Conservation (phyloP, 1,139 yeast genomes). For the Pichia sp. region DNA sequence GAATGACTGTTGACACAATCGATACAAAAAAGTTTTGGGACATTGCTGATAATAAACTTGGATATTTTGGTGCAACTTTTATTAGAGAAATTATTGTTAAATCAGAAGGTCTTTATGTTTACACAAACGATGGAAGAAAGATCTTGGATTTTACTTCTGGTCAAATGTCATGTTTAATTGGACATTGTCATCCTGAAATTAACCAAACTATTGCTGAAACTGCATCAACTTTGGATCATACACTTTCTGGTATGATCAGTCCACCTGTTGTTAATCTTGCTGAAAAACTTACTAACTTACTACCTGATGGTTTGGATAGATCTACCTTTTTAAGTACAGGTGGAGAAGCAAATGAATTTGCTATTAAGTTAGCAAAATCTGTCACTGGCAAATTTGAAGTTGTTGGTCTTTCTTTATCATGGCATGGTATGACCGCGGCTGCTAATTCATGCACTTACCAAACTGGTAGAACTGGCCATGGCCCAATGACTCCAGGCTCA, state of each 20-base stretch:
- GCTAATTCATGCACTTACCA: slow-evolving; percentile 25
- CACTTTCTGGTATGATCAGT: slow-evolving; percentile 26
- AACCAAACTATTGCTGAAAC: slow-evolving; percentile 19
- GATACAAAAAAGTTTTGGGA: slow-evolving; percentile 13
- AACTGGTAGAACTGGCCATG: slow-evolving; percentile 26
- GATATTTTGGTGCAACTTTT: slow-evolving; percentile 14
- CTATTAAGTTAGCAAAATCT: slow-evolving; percentile 26
- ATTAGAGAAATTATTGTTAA: slow-evolving; percentile 15
- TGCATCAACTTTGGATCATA: slow-evolving; percentile 24
- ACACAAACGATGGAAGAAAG: slow-evolving; percentile 20
- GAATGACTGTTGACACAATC: slow-evolving; percentile 1
- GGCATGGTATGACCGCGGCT: slow-evolving; percentile 30
- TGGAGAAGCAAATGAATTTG: slow-evolving; percentile 25
- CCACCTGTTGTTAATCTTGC: slow-evolving; percentile 27
- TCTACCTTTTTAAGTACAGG: slow-evolving; percentile 26
- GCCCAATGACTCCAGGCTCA: slow-evolving; percentile 26
- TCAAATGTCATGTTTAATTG: slow-evolving; percentile 27
- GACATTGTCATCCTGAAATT: slow-evolving; percentile 26
- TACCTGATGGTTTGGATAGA: slow-evolving; percentile 25
- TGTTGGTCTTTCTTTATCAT: slow-evolving; percentile 27
- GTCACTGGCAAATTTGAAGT: slow-evolving; percentile 26
- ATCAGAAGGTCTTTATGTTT: slow-evolving; percentile 21
- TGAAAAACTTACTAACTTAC: slow-evolving; percentile 19
- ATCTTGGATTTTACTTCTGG: slow-evolving; percentile 28
- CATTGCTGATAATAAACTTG: slow-evolving; percentile 14